Evolutionary conservation across 768 basidiomycete genomes (phyloP), one percentile per base, ranked within the genome.

Genomic region (Mycena galericulata): DNA sequence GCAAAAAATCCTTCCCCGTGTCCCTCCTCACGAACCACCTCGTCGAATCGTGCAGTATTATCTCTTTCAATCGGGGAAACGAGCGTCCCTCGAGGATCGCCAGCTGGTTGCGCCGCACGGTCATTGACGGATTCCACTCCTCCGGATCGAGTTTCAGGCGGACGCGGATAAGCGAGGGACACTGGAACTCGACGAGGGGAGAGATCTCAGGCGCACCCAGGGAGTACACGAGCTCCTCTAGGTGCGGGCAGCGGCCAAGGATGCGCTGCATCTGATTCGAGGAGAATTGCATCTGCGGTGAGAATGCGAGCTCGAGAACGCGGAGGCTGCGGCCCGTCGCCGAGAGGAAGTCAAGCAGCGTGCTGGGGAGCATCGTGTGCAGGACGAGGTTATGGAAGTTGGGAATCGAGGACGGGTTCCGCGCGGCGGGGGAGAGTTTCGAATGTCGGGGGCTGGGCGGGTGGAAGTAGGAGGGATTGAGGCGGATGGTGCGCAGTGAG

Each of bases 391-490:
- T n/a, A 6, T 40, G 64, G 30, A 65, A 24, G 26, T 43, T 27
- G 14, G 56, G 56, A 12, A 27, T 40, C 40, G 7, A 9, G 49
- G 9, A 43, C 5, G 5, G 18, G 41, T 43, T 5, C 41, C 41
- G 41, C 41, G 41, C 9, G 9, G 9, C 18, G 41, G 41, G 17
- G 5, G 18, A 6, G 9, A 43, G 17, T 18, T 43, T 43, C 20
- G 41, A 17, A n/a, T 43, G 5, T 5, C 20, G 24, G 0, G 62
- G 26, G 17, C 4, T 54, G 53, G 24, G 24, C 20, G 9, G n/a
- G 68, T 65, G 62, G 62, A 60, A 69, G 14, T 69, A 50, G 2
- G 62, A 65, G 51, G 62, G 62, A 53, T 65, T 57, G 27, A 68
- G 43, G 15, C 58, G 67, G 26, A 68, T 29, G 12, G 67, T 68